phyloP scores from a whole-genome alignment of 2,329 filamentous ascomycete species.

The Fusarium sp. region DNA sequence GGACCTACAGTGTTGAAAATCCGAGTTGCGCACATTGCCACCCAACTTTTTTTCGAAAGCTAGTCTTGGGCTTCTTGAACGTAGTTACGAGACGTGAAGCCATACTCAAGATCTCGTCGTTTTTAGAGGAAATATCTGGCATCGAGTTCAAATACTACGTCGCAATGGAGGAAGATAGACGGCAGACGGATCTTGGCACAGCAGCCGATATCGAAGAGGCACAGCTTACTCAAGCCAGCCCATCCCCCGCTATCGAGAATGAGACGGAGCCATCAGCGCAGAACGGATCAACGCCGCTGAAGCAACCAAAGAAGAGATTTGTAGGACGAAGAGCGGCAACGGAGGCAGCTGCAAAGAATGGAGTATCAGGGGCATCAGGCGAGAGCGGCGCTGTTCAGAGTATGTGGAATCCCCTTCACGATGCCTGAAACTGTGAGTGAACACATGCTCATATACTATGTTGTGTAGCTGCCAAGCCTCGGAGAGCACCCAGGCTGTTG shows the following conservation, averaged over 20 bases:
- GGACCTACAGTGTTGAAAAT: conserved; percentile 44
- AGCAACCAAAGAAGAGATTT: conserved; percentile 91
- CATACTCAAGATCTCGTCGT: not conserved
- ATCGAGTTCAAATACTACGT: not conserved
- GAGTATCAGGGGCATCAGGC: conserved; percentile 42
- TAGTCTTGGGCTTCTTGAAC: conserved; percentile 3
- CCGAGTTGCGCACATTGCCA: conserved; percentile 32
- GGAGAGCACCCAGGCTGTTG: conserved; percentile 81
- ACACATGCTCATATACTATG: conserved; percentile 29
- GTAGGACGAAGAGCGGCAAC: conserved; percentile 84
- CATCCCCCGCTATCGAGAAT: conserved; percentile 32
- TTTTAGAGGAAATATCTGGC: not conserved
- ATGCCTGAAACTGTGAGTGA: conserved; percentile 15
- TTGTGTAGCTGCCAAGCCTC: conserved; percentile 74
- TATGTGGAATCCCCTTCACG: conserved; percentile 54
- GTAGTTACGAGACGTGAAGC: not conserved
- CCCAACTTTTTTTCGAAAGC: conserved; percentile 41
- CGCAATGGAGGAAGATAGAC: conserved; percentile 81
- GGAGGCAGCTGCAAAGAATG: conserved; percentile 67
- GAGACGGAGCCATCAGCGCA: conserved; percentile 33
- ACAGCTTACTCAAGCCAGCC: conserved; percentile 53
- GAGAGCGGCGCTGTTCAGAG: conserved; percentile 61
- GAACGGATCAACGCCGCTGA: conserved; percentile 63
- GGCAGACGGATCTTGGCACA: conserved; percentile 76
- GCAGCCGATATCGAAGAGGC: conserved; percentile 73